Evolutionary conservation across 2,329 filamentous ascomycete species (phyloP).

Genomic region (Ophiocordyceps camponoti-rufipedis): DNA sequence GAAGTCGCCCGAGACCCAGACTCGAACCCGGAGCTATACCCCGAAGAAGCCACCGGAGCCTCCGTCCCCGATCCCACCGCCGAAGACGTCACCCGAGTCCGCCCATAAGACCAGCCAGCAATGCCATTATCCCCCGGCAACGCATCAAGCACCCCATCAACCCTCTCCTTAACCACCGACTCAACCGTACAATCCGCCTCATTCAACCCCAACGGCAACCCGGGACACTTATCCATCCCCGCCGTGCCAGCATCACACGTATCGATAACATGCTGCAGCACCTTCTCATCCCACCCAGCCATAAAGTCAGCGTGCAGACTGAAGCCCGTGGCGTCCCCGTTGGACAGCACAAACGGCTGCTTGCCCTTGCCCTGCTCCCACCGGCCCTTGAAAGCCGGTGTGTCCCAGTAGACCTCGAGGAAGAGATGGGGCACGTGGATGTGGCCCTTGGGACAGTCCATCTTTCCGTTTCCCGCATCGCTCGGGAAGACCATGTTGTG

Average conservation of each 20-base stretch:
- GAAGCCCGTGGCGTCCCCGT: slow-evolving; percentile 53
- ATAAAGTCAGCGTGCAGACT: slow-evolving; percentile 56
- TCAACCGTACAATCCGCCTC: slow-evolving; percentile 30
- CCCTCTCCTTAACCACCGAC: slow-evolving; percentile 25
- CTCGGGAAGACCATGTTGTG: slow-evolving; percentile 50
- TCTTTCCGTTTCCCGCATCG: slow-evolving; percentile 23
- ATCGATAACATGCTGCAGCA: slow-evolving; percentile 49
- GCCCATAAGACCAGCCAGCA: slow-evolving; percentile 30
- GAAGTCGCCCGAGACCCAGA: too few relatives aligned
- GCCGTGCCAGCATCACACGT: slow-evolving; percentile 40
- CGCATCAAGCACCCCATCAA: slow-evolving; percentile 21
- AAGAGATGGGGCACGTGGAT: slow-evolving; percentile 39
- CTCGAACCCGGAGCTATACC: neutral
- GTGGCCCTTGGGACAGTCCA: slow-evolving; percentile 35
- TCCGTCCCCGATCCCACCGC: neutral
- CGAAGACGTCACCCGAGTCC: neutral
- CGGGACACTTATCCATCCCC: slow-evolving; percentile 45
- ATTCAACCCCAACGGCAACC: slow-evolving; percentile 34
- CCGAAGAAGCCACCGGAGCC: neutral
- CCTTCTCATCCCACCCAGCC: slow-evolving; percentile 49
- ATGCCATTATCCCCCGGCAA: slow-evolving; percentile 39
- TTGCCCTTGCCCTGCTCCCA: slow-evolving; percentile 34
- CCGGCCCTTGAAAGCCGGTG: slow-evolving; percentile 28
- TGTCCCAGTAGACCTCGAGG: slow-evolving; percentile 43
- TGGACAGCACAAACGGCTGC: slow-evolving; percentile 50